Conservation (phyloP, 345 rosid species). For the Citrus mangshanensis region DNA sequence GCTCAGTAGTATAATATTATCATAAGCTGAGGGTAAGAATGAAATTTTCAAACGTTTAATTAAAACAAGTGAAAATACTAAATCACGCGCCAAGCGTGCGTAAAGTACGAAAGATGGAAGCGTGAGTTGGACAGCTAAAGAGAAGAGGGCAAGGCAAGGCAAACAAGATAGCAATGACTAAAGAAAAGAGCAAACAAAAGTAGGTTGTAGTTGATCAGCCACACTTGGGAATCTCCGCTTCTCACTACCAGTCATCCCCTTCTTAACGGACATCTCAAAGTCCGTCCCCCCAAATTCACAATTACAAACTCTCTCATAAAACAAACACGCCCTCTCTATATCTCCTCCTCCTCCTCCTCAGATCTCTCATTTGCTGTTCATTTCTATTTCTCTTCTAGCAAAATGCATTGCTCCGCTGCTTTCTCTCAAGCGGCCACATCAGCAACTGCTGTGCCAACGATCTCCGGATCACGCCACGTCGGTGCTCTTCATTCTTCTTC, state of each 20-base stretch:
- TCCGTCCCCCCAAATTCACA: background rate
- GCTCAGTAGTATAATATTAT: no score
- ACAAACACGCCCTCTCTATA: constrained; percentile 2
- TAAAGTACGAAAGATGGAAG: no score
- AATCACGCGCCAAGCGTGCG: no score
- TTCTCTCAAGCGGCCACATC: constrained; percentile 32
- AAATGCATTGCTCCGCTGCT: constrained; percentile 62
- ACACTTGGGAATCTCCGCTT: constrained; percentile 61
- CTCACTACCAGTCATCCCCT: background rate
- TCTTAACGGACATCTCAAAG: constrained; percentile 44
- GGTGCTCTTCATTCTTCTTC: constrained; percentile 16
- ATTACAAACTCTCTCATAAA: background rate
- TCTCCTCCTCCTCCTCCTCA: constrained; percentile 5
- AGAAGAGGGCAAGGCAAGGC: no score
- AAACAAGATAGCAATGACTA: no score
- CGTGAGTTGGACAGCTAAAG: no score
- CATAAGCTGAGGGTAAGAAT: no score
- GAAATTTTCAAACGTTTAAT: no score
- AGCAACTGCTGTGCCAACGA: background rate
- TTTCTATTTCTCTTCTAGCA: background rate
- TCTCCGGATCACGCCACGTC: constrained; percentile 16
- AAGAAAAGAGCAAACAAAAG: background rate
- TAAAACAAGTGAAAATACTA: no score
- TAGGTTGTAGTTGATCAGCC: constrained; percentile 50
- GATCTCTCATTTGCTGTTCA: background rate